Evolutionary conservation across 306 rosid species (phyloP).

Genomic region (Cicer judaicum): DNA sequence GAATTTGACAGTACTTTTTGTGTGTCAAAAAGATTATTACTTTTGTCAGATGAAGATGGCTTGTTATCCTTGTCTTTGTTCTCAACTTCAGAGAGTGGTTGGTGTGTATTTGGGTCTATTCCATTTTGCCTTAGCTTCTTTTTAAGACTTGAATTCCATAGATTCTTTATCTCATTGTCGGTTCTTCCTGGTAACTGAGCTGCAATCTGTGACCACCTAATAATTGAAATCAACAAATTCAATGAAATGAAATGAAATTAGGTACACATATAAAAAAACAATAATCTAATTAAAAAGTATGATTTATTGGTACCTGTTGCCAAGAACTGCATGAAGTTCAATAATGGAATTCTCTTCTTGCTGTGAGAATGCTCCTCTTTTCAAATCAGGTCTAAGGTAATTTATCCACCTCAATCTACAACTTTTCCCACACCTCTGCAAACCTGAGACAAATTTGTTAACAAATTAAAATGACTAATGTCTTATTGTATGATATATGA

Average conservation of each 20-base stretch:
- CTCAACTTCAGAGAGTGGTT: conserved; percentile 58
- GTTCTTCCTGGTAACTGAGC: conserved; percentile 95
- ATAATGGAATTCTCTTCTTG: conserved; percentile 84
- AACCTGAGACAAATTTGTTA: conserved; percentile 49
- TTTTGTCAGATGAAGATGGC: conserved; percentile 40
- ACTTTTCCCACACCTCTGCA: conserved; percentile 94
- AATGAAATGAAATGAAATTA: neutral
- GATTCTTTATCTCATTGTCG: conserved; percentile 87
- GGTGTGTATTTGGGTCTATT: conserved; percentile 94
- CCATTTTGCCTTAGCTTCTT: conserved; percentile 92
- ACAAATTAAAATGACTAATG: neutral
- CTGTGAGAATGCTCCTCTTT: conserved; percentile 91
- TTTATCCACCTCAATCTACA: conserved; percentile 97
- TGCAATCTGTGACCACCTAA: conserved; percentile 97
- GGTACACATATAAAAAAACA: neutral
- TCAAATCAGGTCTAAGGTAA: conserved; percentile 93
- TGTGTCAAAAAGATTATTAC: conserved; percentile 33
- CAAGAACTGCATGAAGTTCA: conserved; percentile 87
- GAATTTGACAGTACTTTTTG: conserved; percentile 41
- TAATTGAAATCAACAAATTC: neutral
- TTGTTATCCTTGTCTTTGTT: conserved; percentile 43
- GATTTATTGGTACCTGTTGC: conserved; percentile 58
- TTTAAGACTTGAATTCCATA: conserved; percentile 92
- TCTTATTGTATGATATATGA: too few species aligned
- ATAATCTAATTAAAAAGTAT: neutral